phyloP scores from a whole-genome alignment of 306 rosid species.

The Vicia faba region DNA sequence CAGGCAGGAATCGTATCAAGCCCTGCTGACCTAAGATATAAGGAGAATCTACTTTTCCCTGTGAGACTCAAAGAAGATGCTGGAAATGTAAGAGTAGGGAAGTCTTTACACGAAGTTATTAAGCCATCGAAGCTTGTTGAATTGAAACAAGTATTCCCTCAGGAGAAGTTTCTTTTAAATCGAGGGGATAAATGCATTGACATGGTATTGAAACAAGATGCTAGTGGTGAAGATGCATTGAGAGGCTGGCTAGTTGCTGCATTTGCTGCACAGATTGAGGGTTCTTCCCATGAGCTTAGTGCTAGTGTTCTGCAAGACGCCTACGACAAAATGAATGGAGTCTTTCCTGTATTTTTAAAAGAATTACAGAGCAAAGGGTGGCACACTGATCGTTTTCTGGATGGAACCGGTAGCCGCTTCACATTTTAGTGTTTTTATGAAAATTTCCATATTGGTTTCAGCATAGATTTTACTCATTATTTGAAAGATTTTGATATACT shows the following conservation, averaged over 20 bases:
- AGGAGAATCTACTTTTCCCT: conserved; percentile 72
- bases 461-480: conserved; percentile 29
- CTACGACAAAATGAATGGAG: conserved; percentile 69
- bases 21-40: conserved; percentile 90
- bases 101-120: conserved; percentile 58
- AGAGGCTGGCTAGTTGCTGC: conserved; percentile 98
- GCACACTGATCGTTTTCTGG: conserved; percentile 94
- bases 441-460: background rate
- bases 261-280: conserved; percentile 53
- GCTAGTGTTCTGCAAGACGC: conserved; percentile 56
- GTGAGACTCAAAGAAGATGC: conserved; percentile 66
- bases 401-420: conserved; percentile 82
- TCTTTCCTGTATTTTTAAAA: conserved; percentile 59
- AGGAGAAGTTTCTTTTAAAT: conserved; percentile 76
- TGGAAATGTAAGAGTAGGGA: conserved; percentile 81
- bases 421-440: conserved; percentile 39
- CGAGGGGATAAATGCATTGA: conserved; percentile 50
- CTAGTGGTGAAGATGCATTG: conserved; percentile 88
- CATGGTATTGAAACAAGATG: conserved; percentile 80
- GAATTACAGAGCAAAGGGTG: conserved; percentile 84
- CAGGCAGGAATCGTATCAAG: conserved; percentile 69
- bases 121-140: conserved; percentile 75
- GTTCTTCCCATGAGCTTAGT: conserved; percentile 48
- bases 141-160: conserved; percentile 57
- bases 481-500: conserved; percentile 21